Base-by-base conservation (phyloP, 1,284 basidiomycete species). In the Trichosporon faecale region DNA sequence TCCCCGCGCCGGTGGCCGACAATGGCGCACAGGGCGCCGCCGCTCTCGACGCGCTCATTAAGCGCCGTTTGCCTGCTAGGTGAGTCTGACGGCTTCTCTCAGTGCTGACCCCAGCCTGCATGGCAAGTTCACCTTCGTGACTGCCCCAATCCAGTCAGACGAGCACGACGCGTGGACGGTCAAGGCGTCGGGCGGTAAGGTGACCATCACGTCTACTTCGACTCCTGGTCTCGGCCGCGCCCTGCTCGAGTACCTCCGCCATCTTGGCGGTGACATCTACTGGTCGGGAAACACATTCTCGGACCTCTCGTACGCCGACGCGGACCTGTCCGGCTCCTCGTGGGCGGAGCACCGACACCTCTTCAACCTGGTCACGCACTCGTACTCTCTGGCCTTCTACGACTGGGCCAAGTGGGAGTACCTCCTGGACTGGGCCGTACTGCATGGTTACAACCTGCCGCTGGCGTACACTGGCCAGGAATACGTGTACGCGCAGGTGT, bases 391-490 rank as follows among this genome's bases (percentile, higher is more conserved):
- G 8, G 82, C 82, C 0, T 86, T 85, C 70, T 86, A 85, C 80
- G 67, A 78, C 61, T 86, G 85, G 57, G 74, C 83, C 1, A 80
- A 85, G 69, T 86, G 85, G 85, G 80, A 80, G 25, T 76, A 84
- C n/a, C 82, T 86, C 46, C 76, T 85, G 1, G 85, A 86, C 74
- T 86, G 85, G 85, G 81, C 85, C 66, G 82, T 84, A 0, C 80
- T 86, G n/a, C 83, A 82, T 3, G 85, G 85, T 11, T 75, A 85
- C 70, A 86, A 85, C 74, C 77, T 86, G 2, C 85, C 85, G 0
- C 82, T 86, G 11, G 85, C 85, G 0, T 84, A 83, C 83, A 81
- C 83, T 8, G 86, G 85, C 0, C 84, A 85, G 67, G 85, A 86
- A 73, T 77, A 85, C 70, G 77, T 80, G 68, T 80, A 84, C 33